A percentile compares a stretch with the other conserved stretches of the same genome.
Conservation (phyloP, 2,329 filamentous ascomycete genomes). For the Penicillium sumatraense region DNA sequence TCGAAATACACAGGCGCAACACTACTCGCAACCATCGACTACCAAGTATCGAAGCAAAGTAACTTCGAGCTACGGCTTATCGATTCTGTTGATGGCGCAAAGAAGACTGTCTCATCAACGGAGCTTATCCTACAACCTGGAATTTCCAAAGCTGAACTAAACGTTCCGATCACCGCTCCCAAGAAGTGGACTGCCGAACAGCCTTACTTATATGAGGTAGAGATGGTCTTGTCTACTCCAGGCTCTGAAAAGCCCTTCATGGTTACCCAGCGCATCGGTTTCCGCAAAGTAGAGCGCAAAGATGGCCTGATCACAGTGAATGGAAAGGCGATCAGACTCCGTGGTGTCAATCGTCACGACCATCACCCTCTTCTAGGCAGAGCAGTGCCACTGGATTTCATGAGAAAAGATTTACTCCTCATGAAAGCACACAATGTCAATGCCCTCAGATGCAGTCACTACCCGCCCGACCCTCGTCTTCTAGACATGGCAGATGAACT, state of each 20-base stretch:
- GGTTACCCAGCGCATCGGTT: conserved; percentile 62
- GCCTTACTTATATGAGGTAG: conserved; percentile 63
- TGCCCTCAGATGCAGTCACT: conserved; percentile 70
- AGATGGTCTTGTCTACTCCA: conserved; percentile 36
- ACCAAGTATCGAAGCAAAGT: conserved; percentile 6
- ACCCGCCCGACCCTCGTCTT: conserved; percentile 63
- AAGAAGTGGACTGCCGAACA: conserved; percentile 71
- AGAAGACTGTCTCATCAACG: conserved; percentile 17
- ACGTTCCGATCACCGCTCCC: conserved; percentile 51
- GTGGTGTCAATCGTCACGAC: conserved; percentile 72
- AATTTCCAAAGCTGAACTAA: conserved; percentile 28
- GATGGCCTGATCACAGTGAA: conserved; percentile 67
- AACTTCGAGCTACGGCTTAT: not conserved
- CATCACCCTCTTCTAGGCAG: conserved; percentile 69
- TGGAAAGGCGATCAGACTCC: conserved; percentile 63
- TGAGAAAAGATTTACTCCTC: conserved; percentile 64
- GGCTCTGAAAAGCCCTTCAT: not conserved
- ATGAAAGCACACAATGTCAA: conserved; percentile 77
- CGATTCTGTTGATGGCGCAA: conserved; percentile 35
- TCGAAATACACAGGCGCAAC: conserved; percentile 55
- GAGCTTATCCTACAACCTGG: conserved; percentile 27
- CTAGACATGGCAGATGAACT: conserved; percentile 40
- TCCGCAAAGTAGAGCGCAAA: conserved; percentile 62
- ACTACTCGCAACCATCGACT: conserved; percentile 55
- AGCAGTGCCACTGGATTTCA: conserved; percentile 65